Base-by-base conservation (phyloP, 2,329 filamentous ascomycete genomes). In the Coniochaeta sp. region DNA sequence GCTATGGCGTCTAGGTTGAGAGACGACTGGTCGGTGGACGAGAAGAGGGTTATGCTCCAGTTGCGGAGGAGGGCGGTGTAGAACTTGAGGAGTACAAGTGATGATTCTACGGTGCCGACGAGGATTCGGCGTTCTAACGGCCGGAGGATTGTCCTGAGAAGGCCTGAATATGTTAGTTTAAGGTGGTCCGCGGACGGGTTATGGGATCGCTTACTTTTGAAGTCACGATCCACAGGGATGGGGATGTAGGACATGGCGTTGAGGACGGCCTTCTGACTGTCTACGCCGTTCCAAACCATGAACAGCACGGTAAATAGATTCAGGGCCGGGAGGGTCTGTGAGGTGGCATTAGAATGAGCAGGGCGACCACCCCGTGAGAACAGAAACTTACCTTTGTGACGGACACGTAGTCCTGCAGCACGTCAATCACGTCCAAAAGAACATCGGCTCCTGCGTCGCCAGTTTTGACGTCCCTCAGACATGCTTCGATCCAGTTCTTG, bases 11-110 rank as follows among this genome's bases (percentile, higher is more conserved):
- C 53, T 14, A 70, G 66, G 4, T 70, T 67, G 20, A 70, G 62
- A 1, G 59, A 42, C 1, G 70, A 67, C 12, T 71, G 60, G 4
- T 61, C 47, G 1, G 71, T 63, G 3, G 63, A 62, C 0, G 76
- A 70, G 18, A 71, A 65, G 42, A 83, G 65, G 3, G 66, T 55
- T 9, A 71, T 63, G 6, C 69, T 71, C 82, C 82, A 86, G 53
- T 82, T 77, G 10, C 74, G 77, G 45, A 92, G 75, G 6, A 95
- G 70, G 10, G 68, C 67, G 1, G 78, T 83, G 66, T 92, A 94
- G 55, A 90, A 83, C 1, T 66, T 66, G 3, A 94, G 74, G 2
- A 95, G 69, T 2, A 72, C 71, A 0, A 78, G 62, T 58, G 84
- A 85, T 0, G 83, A 81, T 6, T 71, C 61, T 0, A 73, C 53